Evolutionary conservation across 2,329 filamentous ascomycete genomes (phyloP), one percentile per base, ranked within the genome.

Genomic region (Fusarium compactum): DNA sequence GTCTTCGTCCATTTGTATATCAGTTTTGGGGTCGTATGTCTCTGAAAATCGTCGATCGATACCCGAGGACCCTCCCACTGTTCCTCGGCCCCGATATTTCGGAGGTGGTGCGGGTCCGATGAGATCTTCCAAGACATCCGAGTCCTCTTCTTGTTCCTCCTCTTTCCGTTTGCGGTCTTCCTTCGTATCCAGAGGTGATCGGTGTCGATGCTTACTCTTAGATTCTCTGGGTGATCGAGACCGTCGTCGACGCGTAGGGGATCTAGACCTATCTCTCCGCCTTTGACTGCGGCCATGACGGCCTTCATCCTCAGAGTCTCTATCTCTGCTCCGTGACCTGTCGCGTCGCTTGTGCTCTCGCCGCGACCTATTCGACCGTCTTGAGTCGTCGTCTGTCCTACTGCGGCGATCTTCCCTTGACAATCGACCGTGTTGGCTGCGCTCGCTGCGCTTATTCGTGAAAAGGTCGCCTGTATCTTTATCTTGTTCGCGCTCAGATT

Each of bases 21-120:
- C 88, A n/a, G 82, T 77, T 9, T 80, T 85, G 0, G 87, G 86
- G 63, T 89, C 84, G 72, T 91, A 91, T 52, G 84, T 86, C 2
- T 89, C 83, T 2, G 91, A 90, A 78, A 98, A 98, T 55, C 92
- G 92, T 25, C 87, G 84, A 76, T 98, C 94, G 70, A 98, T 97
- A 12, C 87, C 89, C 27, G 90, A 90, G 8, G 82, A 80, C 3
- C 85, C 85, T 7, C 85, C 82, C 41, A 88, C 84, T 16, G 88
- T 88, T 40, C 94, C 94, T 41, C 94, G 89, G 12, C 94, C 94
- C 29, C 92, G 90, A 51, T 76, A 75, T 46, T 68, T 79, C 6
- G 82, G 81, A 22, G 85, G 85, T 29, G 90, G 89, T 11, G 87
- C 89, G 2, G 94, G 94, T 0, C 94, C 95, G 34, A 97, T 90